phyloP scores from a whole-genome alignment of 1,284 basidiomycete species.

The Polyporus tsugae region DNA sequence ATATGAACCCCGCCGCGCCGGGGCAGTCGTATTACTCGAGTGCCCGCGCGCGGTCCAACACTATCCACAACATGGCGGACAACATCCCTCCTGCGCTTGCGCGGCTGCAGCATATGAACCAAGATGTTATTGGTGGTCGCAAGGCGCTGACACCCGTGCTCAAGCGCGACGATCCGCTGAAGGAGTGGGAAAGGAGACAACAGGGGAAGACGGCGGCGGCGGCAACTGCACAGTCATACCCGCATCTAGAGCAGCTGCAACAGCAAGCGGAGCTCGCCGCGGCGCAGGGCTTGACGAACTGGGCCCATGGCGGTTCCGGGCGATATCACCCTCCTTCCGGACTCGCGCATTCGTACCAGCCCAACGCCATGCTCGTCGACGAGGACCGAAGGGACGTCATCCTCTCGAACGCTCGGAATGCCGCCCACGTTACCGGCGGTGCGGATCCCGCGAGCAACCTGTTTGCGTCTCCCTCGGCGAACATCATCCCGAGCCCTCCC shows the following conservation, averaged over 20 bases:
- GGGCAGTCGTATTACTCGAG: slow-evolving; percentile 71
- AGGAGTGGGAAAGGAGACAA: slow-evolving; percentile 89
- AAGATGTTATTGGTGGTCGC: slow-evolving; percentile 83
- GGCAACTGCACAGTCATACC: slow-evolving; percentile 73
- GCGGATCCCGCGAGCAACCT: slow-evolving; percentile 51
- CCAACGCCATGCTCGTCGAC: slow-evolving; percentile 63
- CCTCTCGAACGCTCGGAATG: slow-evolving; percentile 77
- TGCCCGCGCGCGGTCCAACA: slow-evolving; percentile 83
- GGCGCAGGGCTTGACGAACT: slow-evolving; percentile 61
- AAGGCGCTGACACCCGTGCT: slow-evolving; percentile 89
- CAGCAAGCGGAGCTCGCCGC: slow-evolving; percentile 90
- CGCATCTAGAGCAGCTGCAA: slow-evolving; percentile 88
- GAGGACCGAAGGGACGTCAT: slow-evolving; percentile 74
- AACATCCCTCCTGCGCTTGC: slow-evolving; percentile 92
- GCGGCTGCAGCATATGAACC: slow-evolving; percentile 87
- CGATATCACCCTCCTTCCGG: slow-evolving; percentile 73
- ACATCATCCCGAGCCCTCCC: slow-evolving; percentile 74
- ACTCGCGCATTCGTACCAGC: slow-evolving; percentile 72
- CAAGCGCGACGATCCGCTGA: slow-evolving; percentile 89
- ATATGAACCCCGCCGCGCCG: slow-evolving; percentile 63
- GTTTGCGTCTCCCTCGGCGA: slow-evolving; percentile 52
- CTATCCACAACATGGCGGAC: slow-evolving; percentile 90
- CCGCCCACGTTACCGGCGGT: slow-evolving; percentile 49
- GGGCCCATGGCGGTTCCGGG: slow-evolving; percentile 49
- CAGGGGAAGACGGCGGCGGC: slow-evolving; percentile 67